Evolutionary conservation across 345 rosid species (phyloP).

Genomic region (Kandelia obovata): DNA sequence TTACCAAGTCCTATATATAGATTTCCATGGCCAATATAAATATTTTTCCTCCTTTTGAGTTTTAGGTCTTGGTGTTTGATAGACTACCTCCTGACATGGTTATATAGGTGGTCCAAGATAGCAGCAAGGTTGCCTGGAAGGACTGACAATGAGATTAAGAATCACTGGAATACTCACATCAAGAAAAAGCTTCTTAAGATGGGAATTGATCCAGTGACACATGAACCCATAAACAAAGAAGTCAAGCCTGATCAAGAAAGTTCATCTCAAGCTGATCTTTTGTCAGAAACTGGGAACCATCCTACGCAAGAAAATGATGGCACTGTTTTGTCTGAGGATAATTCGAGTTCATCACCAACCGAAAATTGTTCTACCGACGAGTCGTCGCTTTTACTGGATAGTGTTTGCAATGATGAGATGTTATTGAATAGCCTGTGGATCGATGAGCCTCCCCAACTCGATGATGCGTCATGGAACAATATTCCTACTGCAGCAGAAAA

Average conservation of each 20-base stretch:
- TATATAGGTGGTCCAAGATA: slow-evolving; percentile 86
- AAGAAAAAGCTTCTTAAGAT: slow-evolving; percentile 89
- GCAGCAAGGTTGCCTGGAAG: slow-evolving; percentile 91
- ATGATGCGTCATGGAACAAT: slow-evolving; percentile 37
- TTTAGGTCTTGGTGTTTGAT: background rate
- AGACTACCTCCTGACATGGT: background rate
- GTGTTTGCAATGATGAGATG: slow-evolving; percentile 47
- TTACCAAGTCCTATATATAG: too few relatives aligned
- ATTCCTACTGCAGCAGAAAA: slow-evolving; percentile 5
- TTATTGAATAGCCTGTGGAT: slow-evolving; percentile 64
- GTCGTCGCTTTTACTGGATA: slow-evolving; percentile 33
- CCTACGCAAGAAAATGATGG: slow-evolving; percentile 18
- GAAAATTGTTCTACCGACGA: slow-evolving; percentile 32
- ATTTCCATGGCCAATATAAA: too few relatives aligned
- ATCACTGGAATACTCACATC: slow-evolving; percentile 97
- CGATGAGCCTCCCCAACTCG: slow-evolving; percentile 47
- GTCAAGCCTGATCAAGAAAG: slow-evolving; percentile 21
- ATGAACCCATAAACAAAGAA: slow-evolving; percentile 52
- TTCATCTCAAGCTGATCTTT: slow-evolving; percentile 10
- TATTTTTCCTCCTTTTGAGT: too few relatives aligned
- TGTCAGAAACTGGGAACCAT: slow-evolving; percentile 13
- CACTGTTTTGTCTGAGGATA: slow-evolving; percentile 30
- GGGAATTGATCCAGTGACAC: slow-evolving; percentile 94
- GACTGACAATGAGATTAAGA: slow-evolving; percentile 94
- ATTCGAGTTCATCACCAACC: slow-evolving; percentile 33